Evolutionary conservation across 148 eudicot species (phyloP).

Genomic region (Rhododendron kiyosumense): DNA sequence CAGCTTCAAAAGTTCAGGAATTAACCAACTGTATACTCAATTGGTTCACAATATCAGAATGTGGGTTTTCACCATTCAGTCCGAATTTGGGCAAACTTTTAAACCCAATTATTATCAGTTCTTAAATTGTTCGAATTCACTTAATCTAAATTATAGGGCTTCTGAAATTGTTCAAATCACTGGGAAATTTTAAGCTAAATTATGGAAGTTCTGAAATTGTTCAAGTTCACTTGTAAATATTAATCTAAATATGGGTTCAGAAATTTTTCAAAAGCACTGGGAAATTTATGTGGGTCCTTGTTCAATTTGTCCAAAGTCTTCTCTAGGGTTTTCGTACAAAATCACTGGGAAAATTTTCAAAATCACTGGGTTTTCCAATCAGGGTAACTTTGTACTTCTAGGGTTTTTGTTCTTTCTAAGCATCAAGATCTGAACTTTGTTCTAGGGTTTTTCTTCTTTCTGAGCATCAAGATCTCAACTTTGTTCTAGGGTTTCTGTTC

Average conservation of each 20-base stretch:
- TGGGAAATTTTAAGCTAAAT: not conserved
- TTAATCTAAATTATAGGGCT: not conserved
- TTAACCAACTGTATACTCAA: not conserved
- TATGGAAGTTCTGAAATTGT: not conserved
- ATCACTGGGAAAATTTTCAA: too few species aligned
- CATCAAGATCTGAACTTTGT: too few species aligned
- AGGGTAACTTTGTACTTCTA: slow-evolving; percentile 3
- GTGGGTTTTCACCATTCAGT: not conserved
- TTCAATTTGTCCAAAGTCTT: slow-evolving; percentile 16
- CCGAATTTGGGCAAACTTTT: not conserved
- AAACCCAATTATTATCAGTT: not conserved
- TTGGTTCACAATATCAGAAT: not conserved
- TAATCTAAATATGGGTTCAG: not conserved
- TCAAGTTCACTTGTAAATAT: not conserved
- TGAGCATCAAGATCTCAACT: not conserved
- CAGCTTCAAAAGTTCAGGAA: not conserved
- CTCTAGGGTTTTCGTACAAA: not conserved
- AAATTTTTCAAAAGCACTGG: not conserved
- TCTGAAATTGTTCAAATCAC: not conserved
- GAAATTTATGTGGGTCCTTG: not conserved
- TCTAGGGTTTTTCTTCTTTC: not conserved
- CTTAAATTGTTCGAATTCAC: not conserved
- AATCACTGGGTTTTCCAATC: not conserved
- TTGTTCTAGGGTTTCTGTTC: slow-evolving; percentile 1
- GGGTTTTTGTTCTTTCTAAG: not conserved